Conservation (phyloP, 2,329 filamentous ascomycete species). For the Phialophora verrucosa region DNA sequence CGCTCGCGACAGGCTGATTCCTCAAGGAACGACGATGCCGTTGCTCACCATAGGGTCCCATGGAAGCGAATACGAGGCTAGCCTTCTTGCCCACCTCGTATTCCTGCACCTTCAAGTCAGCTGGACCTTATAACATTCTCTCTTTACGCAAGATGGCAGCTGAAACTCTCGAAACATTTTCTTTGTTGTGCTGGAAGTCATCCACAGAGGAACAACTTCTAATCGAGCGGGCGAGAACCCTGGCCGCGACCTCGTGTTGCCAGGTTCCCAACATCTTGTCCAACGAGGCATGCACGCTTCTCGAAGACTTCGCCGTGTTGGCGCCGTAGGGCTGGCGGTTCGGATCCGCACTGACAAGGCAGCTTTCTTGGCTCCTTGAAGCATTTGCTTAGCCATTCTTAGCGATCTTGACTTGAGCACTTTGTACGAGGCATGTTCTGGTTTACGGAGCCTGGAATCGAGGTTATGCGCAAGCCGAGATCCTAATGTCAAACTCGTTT, state of each 20-base stretch:
- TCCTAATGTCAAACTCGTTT: neutral
- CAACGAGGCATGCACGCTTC: neutral
- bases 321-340: neutral
- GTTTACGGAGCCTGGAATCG: neutral
- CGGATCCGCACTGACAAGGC: neutral
- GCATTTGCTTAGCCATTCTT: slow-evolving; percentile 6
- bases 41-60: neutral
- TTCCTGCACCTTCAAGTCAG: slow-evolving; percentile 3
- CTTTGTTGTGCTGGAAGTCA: neutral
- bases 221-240: neutral
- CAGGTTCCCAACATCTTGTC: neutral
- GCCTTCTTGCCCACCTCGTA: neutral
- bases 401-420: neutral
- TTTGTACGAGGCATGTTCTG: neutral
- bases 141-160: neutral
- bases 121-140: neutral
- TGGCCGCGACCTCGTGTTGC: neutral
- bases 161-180: neutral
- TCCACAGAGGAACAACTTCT: neutral
- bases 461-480: neutral
- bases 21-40: neutral
- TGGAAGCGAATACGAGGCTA: slow-evolving; percentile 12
- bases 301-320: neutral
- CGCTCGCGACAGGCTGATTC: neutral
- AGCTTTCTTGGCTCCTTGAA: neutral